Percentiles rank a stretch among this genome's conserved stretches.
Conservation (phyloP, 768 basidiomycete species). For the Mycena kentingensis region DNA sequence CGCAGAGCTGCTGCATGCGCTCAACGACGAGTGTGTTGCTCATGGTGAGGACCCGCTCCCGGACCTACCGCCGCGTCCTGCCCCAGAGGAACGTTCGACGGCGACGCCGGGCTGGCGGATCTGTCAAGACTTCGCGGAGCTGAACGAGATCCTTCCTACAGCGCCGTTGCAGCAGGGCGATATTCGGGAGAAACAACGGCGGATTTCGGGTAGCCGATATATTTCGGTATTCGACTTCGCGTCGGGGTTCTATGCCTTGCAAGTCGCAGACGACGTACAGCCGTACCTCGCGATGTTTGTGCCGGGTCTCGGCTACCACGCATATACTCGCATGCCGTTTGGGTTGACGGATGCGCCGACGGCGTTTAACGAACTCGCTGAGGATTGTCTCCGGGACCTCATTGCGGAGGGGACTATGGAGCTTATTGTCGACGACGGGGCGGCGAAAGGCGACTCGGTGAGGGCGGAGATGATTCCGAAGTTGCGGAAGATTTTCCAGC, state of each 20-base stretch:
- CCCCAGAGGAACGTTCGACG: neutral
- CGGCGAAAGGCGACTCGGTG: slow-evolving; percentile 29
- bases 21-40: slow-evolving; percentile 35
- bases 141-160: slow-evolving; percentile 34
- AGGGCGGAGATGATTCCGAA: slow-evolving; percentile 30
- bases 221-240: slow-evolving; percentile 40
- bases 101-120: slow-evolving; percentile 32
- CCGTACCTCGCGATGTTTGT: slow-evolving; percentile 39
- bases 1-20: slow-evolving; percentile 34
- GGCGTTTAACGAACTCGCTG: slow-evolving; percentile 34
- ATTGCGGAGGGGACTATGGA: slow-evolving; percentile 27
- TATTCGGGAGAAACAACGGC: slow-evolving; percentile 40
- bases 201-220: slow-evolving; percentile 37
- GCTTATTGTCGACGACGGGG: slow-evolving; percentile 43
- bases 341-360: slow-evolving; percentile 42
- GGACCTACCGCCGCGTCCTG: slow-evolving; percentile 25
- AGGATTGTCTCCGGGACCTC: slow-evolving; percentile 27
- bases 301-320: slow-evolving; percentile 38
- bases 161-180: slow-evolving; percentile 39
- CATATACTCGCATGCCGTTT: slow-evolving; percentile 39
- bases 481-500: slow-evolving; percentile 28
- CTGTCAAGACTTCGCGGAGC: slow-evolving; percentile 39
- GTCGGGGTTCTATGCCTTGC: slow-evolving; percentile 35
- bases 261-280: slow-evolving; percentile 19
- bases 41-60: slow-evolving; percentile 25